Base-by-base conservation (phyloP, 257 asterid species). In the Linaria vulgaris region DNA sequence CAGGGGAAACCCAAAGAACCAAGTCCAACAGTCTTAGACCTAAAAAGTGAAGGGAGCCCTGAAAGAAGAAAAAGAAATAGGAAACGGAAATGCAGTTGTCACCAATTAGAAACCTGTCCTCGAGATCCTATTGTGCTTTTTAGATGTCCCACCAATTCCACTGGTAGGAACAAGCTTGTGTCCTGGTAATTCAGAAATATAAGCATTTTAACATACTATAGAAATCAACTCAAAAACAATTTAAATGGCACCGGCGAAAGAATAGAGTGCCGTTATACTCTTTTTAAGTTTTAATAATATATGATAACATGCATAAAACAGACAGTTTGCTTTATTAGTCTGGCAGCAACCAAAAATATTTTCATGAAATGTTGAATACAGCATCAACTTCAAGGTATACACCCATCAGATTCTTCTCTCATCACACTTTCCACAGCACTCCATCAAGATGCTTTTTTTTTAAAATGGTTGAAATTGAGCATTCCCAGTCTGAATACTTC, bases 61-160 rank as follows among this genome's bases (percentile, higher is more conserved):
- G 24, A 64, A 57, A 54, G 64, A 59, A 70, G 59, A 19, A 55
- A 34, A 64, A 57, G 12, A 55, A 68, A 39, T 31, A 5, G n/a
- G 54, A 46, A 61, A n/a, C 22, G 50, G 53, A 24, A 54, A 59
- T 31, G 19, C 55, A 41, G 46, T 21, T 63, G 67, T 64, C 20
- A 25, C 71, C 30, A n/a, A 53, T 48, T 64, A 41, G 56, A 74
- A 71, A 92, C 96, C 99, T 92, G 99, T 75, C 99, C 99, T 64
- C 50, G 80, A 71, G 88, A 87, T 78, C 99, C 97, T 65, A 87
- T 30, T 67, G 78, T 84, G 44, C 72, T 73, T 58, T 69, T 75
- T 41, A 92, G 85, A 82, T 92, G 99, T 49, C 75, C 83, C 66
- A 85, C 75, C 96, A 92, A 87, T 83, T 83, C 97, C 81, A 72